Conservation (phyloP, 352 stramenopile genomes). For the Plasmopara muralis region DNA sequence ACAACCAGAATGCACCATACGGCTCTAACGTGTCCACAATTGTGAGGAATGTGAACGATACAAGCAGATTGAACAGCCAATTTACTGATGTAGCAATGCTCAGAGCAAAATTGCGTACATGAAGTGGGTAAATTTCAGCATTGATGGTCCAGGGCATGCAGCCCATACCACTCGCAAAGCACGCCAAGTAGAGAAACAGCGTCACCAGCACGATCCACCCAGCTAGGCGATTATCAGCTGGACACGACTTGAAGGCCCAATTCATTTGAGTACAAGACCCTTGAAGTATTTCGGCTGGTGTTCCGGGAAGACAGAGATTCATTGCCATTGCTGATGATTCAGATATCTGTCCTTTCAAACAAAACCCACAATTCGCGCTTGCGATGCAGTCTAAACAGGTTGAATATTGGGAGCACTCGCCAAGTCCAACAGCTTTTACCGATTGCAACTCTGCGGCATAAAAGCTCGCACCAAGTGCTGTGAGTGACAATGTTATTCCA, state of each 20-base stretch:
- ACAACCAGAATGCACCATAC: slow-evolving; percentile 90
- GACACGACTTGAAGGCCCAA: slow-evolving; percentile 53
- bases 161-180: slow-evolving; percentile 77
- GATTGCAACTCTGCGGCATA: slow-evolving; percentile 25
- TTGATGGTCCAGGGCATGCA: slow-evolving; percentile 94
- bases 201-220: slow-evolving; percentile 54
- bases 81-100: slow-evolving; percentile 88
- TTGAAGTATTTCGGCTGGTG: slow-evolving; percentile 4
- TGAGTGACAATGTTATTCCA: slow-evolving; percentile 20
- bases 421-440: slow-evolving; percentile 13
- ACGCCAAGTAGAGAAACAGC: slow-evolving; percentile 73
- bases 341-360: slow-evolving; percentile 12
- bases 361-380: slow-evolving; percentile 44
- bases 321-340: neutral
- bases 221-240: slow-evolving; percentile 26
- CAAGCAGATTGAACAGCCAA: slow-evolving; percentile 89
- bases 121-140: slow-evolving; percentile 91
- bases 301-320: slow-evolving; percentile 31
- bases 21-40: slow-evolving; percentile 55
- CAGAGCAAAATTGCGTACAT: slow-evolving; percentile 82
- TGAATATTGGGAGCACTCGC: slow-evolving; percentile 31
- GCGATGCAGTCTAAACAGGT: slow-evolving; percentile 71
- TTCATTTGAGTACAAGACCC: slow-evolving; percentile 19
- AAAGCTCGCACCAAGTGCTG: slow-evolving; percentile 23
- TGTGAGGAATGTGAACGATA: slow-evolving; percentile 92